Evolutionary conservation across 371 early-diverging fungal species (phyloP).

Genomic region (Mucor plumbeus): DNA sequence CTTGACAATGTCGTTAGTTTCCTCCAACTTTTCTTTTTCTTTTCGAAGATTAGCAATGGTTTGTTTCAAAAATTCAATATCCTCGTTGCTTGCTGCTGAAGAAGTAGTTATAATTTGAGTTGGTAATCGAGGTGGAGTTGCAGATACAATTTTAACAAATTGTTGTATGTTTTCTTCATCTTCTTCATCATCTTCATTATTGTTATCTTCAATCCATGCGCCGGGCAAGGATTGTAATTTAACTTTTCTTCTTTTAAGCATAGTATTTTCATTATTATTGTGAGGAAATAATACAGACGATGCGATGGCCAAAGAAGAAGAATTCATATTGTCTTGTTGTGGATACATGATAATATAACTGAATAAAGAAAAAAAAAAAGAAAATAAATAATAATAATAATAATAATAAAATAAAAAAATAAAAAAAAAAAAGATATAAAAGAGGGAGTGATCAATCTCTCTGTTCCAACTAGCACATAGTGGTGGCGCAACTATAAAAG

Average conservation of each 20-base stretch:
- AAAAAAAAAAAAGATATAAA: slow-evolving; percentile 10
- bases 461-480: not conserved
- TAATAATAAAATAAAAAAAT: no score
- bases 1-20: slow-evolving; percentile 50
- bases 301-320: slow-evolving; percentile 22
- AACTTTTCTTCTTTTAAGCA: slow-evolving; percentile 19
- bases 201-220: slow-evolving; percentile 41
- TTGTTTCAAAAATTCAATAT: slow-evolving; percentile 37
- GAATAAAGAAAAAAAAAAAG: slow-evolving; percentile 6
- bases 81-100: slow-evolving; percentile 9
- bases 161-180: slow-evolving; percentile 1
- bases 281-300: slow-evolving; percentile 32
- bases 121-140: slow-evolving; percentile 4
- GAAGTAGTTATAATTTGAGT: not conserved
- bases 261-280: slow-evolving; percentile 9
- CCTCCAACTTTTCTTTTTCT: slow-evolving; percentile 44
- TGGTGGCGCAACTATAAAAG: slow-evolving; percentile 10
- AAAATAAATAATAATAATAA: no score
- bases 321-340: not conserved
- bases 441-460: slow-evolving; percentile 7
- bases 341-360: slow-evolving; percentile 2
- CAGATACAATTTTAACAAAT: not conserved
- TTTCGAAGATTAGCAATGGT: slow-evolving; percentile 42
- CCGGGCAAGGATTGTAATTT: slow-evolving; percentile 36
- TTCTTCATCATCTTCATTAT: slow-evolving; percentile 19